Evolutionary conservation across 2,329 filamentous ascomycete species (phyloP).

Genomic region (Didymellaceae sp.): DNA sequence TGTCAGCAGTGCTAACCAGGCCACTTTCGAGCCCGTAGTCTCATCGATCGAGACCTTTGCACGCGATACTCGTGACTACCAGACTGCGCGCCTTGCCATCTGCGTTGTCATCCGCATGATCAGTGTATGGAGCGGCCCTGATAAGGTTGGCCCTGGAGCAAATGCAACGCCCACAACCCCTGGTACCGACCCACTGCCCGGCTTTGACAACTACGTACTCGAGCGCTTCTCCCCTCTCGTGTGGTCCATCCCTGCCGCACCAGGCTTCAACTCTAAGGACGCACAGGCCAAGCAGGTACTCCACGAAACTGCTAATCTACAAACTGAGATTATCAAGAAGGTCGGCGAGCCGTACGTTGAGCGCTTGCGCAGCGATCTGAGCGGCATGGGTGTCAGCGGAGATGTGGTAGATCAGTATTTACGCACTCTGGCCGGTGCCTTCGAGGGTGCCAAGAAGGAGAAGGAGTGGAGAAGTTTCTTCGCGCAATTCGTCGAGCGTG

Average conservation of each 20-base stretch:
- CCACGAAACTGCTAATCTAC: slow-evolving; percentile 82
- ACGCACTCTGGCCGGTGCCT: slow-evolving; percentile 48
- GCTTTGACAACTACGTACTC: slow-evolving; percentile 91
- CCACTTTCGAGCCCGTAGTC: slow-evolving; percentile 86
- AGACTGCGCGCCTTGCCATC: slow-evolving; percentile 77
- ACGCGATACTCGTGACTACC: slow-evolving; percentile 73
- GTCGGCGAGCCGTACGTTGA: slow-evolving; percentile 82
- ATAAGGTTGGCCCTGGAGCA: slow-evolving; percentile 55
- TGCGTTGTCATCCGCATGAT: slow-evolving; percentile 84
- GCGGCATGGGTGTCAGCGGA: slow-evolving; percentile 68
- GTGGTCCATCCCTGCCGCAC: slow-evolving; percentile 84
- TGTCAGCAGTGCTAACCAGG: slow-evolving; percentile 83
- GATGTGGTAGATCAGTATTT: slow-evolving; percentile 71
- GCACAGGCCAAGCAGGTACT: slow-evolving; percentile 89
- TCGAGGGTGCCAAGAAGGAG: slow-evolving; percentile 47
- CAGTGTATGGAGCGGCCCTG: slow-evolving; percentile 86
- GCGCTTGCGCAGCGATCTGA: slow-evolving; percentile 70
- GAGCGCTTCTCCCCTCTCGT: slow-evolving; percentile 85
- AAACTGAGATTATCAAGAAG: slow-evolving; percentile 90
- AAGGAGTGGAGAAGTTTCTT: slow-evolving; percentile 56
- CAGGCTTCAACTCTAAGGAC: slow-evolving; percentile 82
- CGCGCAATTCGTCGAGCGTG: slow-evolving; percentile 50
- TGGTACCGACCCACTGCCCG: slow-evolving; percentile 68
- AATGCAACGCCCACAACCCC: slow-evolving; percentile 55
- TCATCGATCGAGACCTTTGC: slow-evolving; percentile 84